Evolutionary conservation across 805 yeast species (phyloP), one percentile per base, ranked within the genome.

Genomic region (Sugiyamaella mastotermitis): DNA sequence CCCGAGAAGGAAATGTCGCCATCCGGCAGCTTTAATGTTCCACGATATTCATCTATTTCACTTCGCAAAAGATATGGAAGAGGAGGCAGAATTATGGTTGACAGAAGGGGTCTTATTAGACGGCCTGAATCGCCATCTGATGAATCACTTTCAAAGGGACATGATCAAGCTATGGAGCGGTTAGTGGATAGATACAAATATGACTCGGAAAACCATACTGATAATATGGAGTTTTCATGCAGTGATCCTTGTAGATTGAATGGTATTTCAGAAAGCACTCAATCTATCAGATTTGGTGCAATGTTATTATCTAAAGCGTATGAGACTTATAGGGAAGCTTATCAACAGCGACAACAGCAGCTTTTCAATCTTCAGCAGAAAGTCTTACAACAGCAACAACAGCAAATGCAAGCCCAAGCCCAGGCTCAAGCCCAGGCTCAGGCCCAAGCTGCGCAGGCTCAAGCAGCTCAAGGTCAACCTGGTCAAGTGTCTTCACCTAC

Each of bases 291-390:
- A 43, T 88, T 88, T 61, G 95, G 96, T 6, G 76, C 94, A 5
- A 87, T 87, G 96, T 62, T 90, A 22, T 67, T 87, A 29, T 76
- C 92, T 3, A 90, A 88, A 58, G 80, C 96, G 0, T 83, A 83
- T 55, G 96, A 87, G 38, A 72, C 79, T 35, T 64, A 80, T 46
- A 67, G 85, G 50, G 86, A 87, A 55, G 81, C 88, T 15, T 77
- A 83, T 39, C 71, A 76, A 52, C 78, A 78, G 60, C 71, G 92
- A 49, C 78, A 80, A 61, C 87, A 75, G 60, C 79, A 61, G 36
- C 39, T 44, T 42, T 40, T 33, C 33, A 65, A 56, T 40, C 56
- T 61, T 15, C 63, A 61, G 41, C 66, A 62, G 38, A 58, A 60
- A 47, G 44, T 52, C 20, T 62, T 57, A 34, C 71, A 64, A 46